Base-by-base conservation (phyloP, 257 asterid species). In the Solanum clarkiae region DNA sequence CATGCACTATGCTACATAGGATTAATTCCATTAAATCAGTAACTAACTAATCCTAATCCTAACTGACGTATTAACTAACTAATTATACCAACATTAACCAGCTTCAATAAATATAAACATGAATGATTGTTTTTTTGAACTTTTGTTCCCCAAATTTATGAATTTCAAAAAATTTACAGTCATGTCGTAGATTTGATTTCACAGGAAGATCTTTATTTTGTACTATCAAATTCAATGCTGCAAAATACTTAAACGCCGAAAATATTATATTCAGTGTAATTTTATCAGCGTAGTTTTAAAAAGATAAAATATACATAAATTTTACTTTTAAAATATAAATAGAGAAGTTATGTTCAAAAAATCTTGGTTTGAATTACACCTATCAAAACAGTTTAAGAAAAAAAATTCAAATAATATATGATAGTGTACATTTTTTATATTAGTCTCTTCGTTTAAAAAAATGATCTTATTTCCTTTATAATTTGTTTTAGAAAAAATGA, bases 201-300 rank as follows among this genome's bases (percentile, higher is more conserved):
- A 10, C 71, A 12, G n/a, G 22, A 74, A 7, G 40, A 26, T 81
- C 22, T 81, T 59, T 36, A 18, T 14, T 59, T 17, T n/a, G 74
- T 81, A 59, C 84, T 1, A 47, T 13, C 71, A 63, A 63, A 24
- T 63, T 32, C 32, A 60, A 60, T 22, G 68, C 20, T 8, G 42
- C 42, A 63, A 62, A 63, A 10, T 62, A 62, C 9, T 60, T n/a
- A 6, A 6, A 24, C 10, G 29, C 2, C 8, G 5, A 24, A 6
- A 62, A 24, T 63, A 63, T 12, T 24, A 63, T 63, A 60, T 13
- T 22, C 29, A 5, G 5, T 22, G 17, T 62, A 62, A 60, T 22
- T 60, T 1, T n/a, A 22, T 3, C 0, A 0, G 8, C 0, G 8
- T 17, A 18, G 18, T 2, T 7, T 17, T 7, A 17, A 16, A 9